These are phyloP conservation scores for Rhytidhysteron rufulum DNA, from an alignment of 2,329 filamentous ascomycete species.

Conservation along the genomic window DNA sequence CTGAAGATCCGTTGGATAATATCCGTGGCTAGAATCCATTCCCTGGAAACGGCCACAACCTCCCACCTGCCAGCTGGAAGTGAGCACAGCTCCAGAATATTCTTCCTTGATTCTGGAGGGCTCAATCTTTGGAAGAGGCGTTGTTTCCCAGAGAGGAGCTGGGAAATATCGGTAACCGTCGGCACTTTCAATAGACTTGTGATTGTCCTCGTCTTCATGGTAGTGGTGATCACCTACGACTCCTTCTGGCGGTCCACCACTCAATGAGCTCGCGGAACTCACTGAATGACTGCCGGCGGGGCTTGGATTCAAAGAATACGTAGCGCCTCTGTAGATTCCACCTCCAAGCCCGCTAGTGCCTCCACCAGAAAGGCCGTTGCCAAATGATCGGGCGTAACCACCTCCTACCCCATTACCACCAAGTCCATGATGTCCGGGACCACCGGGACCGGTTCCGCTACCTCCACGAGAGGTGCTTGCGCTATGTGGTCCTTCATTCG, in stretches of 20 bases:
- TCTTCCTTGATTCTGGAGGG: slow-evolving; percentile 42
- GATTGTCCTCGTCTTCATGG: slow-evolving; percentile 32
- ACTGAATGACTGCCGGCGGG: slow-evolving; percentile 40
- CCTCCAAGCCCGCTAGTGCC: slow-evolving; percentile 26
- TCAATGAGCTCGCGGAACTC: slow-evolving; percentile 42
- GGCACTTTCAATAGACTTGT: slow-evolving; percentile 38
- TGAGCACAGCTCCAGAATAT: slow-evolving; percentile 29
- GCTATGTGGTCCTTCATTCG: slow-evolving; percentile 44
- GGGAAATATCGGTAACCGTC: slow-evolving; percentile 48
- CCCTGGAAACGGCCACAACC: slow-evolving; percentile 43
- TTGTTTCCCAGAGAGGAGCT: slow-evolving; percentile 39
- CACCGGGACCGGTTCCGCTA: slow-evolving; percentile 27
- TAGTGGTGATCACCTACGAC: slow-evolving; percentile 41
- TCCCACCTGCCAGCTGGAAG: slow-evolving; percentile 35
- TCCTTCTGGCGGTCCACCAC: slow-evolving; percentile 38
- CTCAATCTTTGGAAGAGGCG: slow-evolving; percentile 27
- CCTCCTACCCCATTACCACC: slow-evolving; percentile 61
- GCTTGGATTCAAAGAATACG: slow-evolving; percentile 37
- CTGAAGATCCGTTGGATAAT: slow-evolving; percentile 41
- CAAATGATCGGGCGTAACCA: slow-evolving; percentile 33
- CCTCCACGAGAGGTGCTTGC: slow-evolving; percentile 29
- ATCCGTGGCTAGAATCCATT: slow-evolving; percentile 45
- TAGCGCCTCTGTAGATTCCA: slow-evolving; percentile 28
- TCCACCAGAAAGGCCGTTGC: slow-evolving; percentile 29
- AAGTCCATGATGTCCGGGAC: slow-evolving; percentile 52